Base-by-base conservation (phyloP, 257 asterid genomes). In the Penstemon eatonii region DNA sequence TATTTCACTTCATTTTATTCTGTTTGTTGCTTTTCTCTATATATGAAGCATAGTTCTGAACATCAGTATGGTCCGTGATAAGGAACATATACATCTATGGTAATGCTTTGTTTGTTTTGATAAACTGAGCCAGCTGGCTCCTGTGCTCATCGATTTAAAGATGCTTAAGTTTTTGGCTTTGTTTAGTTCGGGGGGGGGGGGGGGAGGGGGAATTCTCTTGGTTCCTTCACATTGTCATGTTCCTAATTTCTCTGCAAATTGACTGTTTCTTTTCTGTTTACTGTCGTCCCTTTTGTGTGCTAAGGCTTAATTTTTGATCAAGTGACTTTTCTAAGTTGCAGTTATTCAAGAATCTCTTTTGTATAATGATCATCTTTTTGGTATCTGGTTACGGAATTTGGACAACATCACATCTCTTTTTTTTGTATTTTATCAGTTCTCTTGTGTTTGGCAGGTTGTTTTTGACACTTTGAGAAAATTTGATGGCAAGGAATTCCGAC, bases 401-500 rank as follows among this genome's bases (percentile, higher is more conserved):
- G 57, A 59, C 47, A 66, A 4, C 15, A 43, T 68, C 65, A 13
- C 70, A 46, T 25, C 33, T 25, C 36, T 68, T 69, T 36, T 43
- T 0, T 44, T 13, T 60, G 49, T 50, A 56, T 42, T 58, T 44
- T 52, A 50, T 70, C 59, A 68, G 38, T 47, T 73, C 43, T 47
- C 68, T 53, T 62, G 56, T 58, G 71, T 78, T 74, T 76, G 82
- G 77, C 79, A 93, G 99, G 99, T 89, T 74, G 99, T 87, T 57
- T 94, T 94, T 91, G 97, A 94, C 81, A 12, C 96, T 68, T 67
- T 90, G 63, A 85, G 95, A 83, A 94, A 94, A 83, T 94, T 87
- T 75, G 97, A 91, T 74, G 99, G 99, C 60, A 94, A 89, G 79
- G 96, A 86, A 80, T 84, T 84, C 76, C 92, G 99, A 50, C 91